phyloP scores from a whole-genome alignment of 139 green algal genomes.

The Chlamydomonas incerta region DNA sequence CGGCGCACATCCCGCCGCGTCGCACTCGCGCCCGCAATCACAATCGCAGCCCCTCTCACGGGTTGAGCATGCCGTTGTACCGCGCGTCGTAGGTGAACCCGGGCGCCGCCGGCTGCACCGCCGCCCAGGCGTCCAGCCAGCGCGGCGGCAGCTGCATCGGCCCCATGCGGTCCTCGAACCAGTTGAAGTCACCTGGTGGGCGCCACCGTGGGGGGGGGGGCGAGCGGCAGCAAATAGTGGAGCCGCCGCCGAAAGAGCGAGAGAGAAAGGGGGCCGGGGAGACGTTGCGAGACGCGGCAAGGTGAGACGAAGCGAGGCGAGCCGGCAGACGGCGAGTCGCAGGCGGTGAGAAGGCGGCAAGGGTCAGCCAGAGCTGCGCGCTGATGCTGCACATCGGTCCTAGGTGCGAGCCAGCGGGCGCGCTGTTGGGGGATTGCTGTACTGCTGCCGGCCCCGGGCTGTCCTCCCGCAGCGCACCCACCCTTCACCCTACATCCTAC shows the following conservation, averaged over 20 bases:
- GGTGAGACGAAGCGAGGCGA: no score
- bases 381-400: no score
- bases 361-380: not conserved
- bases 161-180: conserved; percentile 57
- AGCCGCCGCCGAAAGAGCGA: no score
- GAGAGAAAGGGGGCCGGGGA: not conserved
- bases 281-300: no score
- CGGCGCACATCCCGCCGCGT: not conserved
- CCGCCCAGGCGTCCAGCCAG: conserved; percentile 63
- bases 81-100: conserved; percentile 69
- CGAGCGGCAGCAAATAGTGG: not conserved
- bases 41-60: not conserved
- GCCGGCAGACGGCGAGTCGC: no score
- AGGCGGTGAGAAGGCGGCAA: not conserved
- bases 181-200: conserved; percentile 74
- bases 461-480: no score
- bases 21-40: not conserved
- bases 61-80: conserved; percentile 70
- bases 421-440: no score
- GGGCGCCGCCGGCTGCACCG: conserved; percentile 44
- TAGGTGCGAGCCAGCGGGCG: no score
- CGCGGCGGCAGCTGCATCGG: not conserved
- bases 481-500: no score
- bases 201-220: conserved; percentile 10
- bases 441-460: no score